Conservation (phyloP, 1,284 basidiomycete genomes). For the Sporisorium iseilematis-ciliati region DNA sequence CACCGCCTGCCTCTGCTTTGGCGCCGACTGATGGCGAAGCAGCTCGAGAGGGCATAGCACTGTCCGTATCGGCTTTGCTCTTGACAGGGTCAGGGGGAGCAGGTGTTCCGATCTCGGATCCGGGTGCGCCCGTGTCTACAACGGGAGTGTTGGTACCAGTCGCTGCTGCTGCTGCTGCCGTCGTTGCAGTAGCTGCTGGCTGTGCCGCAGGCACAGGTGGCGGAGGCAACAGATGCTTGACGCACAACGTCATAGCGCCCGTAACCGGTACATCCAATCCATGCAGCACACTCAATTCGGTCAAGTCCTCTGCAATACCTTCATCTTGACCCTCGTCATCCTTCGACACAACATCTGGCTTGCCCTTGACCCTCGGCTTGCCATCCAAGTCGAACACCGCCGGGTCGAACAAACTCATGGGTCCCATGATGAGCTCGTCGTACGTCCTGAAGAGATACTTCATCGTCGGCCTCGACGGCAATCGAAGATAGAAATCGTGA, state of each 20-base stretch:
- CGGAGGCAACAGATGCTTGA: slow-evolving; percentile 52
- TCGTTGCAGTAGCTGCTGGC: slow-evolving; percentile 14
- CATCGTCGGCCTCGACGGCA: slow-evolving; percentile 80
- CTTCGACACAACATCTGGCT: slow-evolving; percentile 10
- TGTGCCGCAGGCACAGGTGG: slow-evolving; percentile 25
- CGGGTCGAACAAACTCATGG: slow-evolving; percentile 92
- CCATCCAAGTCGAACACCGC: slow-evolving; percentile 88
- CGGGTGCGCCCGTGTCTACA: slow-evolving; percentile 21
- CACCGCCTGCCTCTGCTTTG: slow-evolving; percentile 7
- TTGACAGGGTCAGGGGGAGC: slow-evolving; percentile 23
- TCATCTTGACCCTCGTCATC: slow-evolving; percentile 56
- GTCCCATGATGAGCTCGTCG: slow-evolving; percentile 94
- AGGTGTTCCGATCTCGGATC: slow-evolving; percentile 38
- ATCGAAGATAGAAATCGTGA: slow-evolving; percentile 82
- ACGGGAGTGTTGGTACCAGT: slow-evolving; percentile 12
- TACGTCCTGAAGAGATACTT: slow-evolving; percentile 93
- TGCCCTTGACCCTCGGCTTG: slow-evolving; percentile 72
- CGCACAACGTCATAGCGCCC: slow-evolving; percentile 57
- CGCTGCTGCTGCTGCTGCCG: slow-evolving; percentile 10
- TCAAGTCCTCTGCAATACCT: slow-evolving; percentile 44
- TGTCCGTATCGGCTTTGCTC: slow-evolving; percentile 12
- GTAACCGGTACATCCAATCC: slow-evolving; percentile 55
- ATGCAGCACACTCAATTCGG: slow-evolving; percentile 30
- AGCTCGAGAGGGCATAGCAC: slow-evolving; percentile 32
- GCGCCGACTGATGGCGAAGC: slow-evolving; percentile 18